Percentiles rank a stretch among this genome's conserved stretches.
Evolutionary conservation across 345 rosid species (phyloP).

Genomic region (Ceriops decandra): DNA sequence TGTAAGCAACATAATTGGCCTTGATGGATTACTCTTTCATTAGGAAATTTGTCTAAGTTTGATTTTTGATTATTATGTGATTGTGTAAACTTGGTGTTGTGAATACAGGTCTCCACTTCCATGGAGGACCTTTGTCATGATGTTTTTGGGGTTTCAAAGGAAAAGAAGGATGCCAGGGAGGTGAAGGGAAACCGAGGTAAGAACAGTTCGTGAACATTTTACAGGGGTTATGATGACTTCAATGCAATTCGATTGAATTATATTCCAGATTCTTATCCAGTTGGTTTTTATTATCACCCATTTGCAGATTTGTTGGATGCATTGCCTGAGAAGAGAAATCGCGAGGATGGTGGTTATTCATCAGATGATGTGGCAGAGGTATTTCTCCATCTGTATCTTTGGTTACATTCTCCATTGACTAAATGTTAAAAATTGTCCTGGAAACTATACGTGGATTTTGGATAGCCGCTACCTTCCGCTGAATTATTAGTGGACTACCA

Average conservation of each 20-base stretch:
- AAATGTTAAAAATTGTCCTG: not conserved
- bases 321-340: slow-evolving; percentile 66
- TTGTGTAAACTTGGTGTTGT: slow-evolving; percentile 1
- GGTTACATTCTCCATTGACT: not conserved
- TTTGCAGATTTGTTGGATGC: slow-evolving; percentile 51
- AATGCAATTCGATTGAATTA: not conserved
- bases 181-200: slow-evolving; percentile 54
- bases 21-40: not conserved
- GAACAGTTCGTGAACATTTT: not conserved
- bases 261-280: too few relatives aligned
- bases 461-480: too few relatives aligned
- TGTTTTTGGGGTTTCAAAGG: slow-evolving; percentile 44
- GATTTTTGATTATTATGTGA: not conserved
- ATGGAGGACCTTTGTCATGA: slow-evolving; percentile 71
- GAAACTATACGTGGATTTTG: too few relatives aligned
- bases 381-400: not conserved
- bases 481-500: too few relatives aligned
- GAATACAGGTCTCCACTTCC: slow-evolving; percentile 48
- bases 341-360: slow-evolving; percentile 67
- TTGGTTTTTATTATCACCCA: not conserved
- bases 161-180: slow-evolving; percentile 50
- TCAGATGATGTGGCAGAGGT: slow-evolving; percentile 65
- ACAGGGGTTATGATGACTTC: not conserved
- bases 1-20: slow-evolving; percentile 40
- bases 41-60: not conserved